phyloP scores from a whole-genome alignment of 1,284 basidiomycete species.

The Trametes versicolor region DNA sequence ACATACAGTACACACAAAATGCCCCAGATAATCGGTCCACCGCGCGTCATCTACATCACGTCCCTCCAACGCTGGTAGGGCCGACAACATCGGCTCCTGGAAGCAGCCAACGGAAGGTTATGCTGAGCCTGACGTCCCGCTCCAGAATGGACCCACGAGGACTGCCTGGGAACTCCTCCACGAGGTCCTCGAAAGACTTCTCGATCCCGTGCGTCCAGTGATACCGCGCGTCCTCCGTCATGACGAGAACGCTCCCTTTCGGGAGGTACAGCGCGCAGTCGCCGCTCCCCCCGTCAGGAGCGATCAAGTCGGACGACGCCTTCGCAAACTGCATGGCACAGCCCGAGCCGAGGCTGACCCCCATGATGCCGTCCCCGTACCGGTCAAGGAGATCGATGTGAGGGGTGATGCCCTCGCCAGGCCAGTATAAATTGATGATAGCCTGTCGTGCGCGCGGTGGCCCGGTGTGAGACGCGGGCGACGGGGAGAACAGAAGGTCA shows the following conservation, averaged over 20 bases:
- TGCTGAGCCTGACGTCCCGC: slow-evolving; percentile 70
- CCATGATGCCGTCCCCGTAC: slow-evolving; percentile 84
- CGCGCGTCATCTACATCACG: not conserved
- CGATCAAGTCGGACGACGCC: slow-evolving; percentile 9
- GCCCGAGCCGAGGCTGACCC: slow-evolving; percentile 76
- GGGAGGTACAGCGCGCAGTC: slow-evolving; percentile 63
- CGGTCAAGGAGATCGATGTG: slow-evolving; percentile 82
- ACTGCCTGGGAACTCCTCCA: slow-evolving; percentile 43
- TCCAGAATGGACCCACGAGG: slow-evolving; percentile 46
- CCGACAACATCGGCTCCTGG: slow-evolving; percentile 78
- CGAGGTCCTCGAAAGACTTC: slow-evolving; percentile 59
- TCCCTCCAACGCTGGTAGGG: slow-evolving; percentile 5
- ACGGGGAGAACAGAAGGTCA: slow-evolving; percentile 61
- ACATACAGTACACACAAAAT: not conserved
- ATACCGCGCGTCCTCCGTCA: slow-evolving; percentile 80
- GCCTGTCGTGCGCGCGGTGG: slow-evolving; percentile 70
- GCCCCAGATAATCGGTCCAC: not conserved
- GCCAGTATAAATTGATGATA: slow-evolving; percentile 82
- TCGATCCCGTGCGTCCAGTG: slow-evolving; percentile 74
- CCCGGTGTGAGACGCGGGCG: slow-evolving; percentile 30
- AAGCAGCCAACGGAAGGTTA: slow-evolving; percentile 83
- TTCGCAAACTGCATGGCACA: slow-evolving; percentile 77
- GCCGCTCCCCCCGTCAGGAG: slow-evolving; percentile 13
- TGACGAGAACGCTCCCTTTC: slow-evolving; percentile 71
- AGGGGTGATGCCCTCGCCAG: slow-evolving; percentile 82